Evolutionary conservation across 768 basidiomycete species (phyloP).

Genomic region (Boletus sp.): DNA sequence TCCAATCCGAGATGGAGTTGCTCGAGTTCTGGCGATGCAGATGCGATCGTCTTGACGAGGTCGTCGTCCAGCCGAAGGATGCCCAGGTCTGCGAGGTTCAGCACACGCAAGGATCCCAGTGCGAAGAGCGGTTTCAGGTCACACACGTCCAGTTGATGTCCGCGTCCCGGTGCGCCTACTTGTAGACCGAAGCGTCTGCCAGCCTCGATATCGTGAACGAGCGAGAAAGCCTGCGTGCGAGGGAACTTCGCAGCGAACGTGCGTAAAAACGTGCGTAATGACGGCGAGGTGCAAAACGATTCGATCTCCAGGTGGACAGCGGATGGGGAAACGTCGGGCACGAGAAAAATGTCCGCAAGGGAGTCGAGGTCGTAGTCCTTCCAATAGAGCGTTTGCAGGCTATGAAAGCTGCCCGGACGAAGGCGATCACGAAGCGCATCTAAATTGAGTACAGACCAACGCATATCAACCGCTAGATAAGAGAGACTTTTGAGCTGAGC

Average conservation of each 20-base stretch:
- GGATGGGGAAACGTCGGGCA: constrained; percentile 12
- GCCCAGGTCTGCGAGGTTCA: constrained; percentile 18
- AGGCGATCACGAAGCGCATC: constrained; percentile 12
- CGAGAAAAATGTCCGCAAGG: constrained; percentile 19
- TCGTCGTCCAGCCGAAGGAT: constrained; percentile 12
- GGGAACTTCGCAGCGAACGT: constrained; percentile 12
- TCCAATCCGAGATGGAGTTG: constrained; percentile 9
- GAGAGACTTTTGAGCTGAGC: constrained; percentile 21
- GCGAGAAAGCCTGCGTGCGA: constrained; percentile 14
- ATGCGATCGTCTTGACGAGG: constrained; percentile 17
- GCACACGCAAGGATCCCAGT: constrained; percentile 10
- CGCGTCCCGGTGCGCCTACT: constrained; percentile 14
- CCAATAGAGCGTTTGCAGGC: constrained; percentile 18
- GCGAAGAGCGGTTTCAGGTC: constrained; percentile 16
- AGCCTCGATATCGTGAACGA: constrained; percentile 20
- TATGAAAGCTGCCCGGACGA: constrained; percentile 10
- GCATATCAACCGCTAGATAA: constrained; percentile 19
- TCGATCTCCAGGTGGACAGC: constrained; percentile 21
- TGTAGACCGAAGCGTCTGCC: constrained; percentile 20
- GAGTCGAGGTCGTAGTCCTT: constrained; percentile 18
- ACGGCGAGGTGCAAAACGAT: constrained; percentile 18
- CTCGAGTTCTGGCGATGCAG: constrained; percentile 17
- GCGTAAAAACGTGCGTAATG: constrained; percentile 12
- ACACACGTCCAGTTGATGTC: constrained; percentile 6
- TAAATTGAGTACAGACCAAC: constrained; percentile 19